Conservation (phyloP, 192 early-diverging fungal genomes). For the Endogone sp. region DNA sequence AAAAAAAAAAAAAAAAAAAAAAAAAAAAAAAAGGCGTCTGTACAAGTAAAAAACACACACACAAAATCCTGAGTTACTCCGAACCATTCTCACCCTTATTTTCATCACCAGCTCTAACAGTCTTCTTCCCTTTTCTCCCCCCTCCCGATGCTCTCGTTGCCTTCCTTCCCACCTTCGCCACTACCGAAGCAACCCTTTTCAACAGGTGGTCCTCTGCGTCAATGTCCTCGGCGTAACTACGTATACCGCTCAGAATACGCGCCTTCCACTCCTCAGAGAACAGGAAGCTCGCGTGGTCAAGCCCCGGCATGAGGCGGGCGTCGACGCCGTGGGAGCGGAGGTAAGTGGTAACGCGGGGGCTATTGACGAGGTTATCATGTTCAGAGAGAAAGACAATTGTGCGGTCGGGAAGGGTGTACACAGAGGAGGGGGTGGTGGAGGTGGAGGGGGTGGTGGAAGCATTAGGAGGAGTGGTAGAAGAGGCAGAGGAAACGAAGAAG, state of each 20-base stretch:
- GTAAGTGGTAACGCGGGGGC: conserved; percentile 30
- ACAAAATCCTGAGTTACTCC: no score
- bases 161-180: neutral
- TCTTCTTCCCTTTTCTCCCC: neutral
- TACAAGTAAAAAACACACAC: no score
- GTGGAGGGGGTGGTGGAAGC: neutral
- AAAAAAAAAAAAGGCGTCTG: no score
- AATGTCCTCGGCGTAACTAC: neutral
- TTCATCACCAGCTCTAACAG: no score
- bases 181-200: neutral
- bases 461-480: no score
- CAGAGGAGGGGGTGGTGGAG: neutral
- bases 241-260: conserved; percentile 16
- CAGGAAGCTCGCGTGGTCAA: conserved; percentile 45
- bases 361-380: conserved; percentile 37
- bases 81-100: no score
- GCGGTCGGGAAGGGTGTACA: conserved; percentile 11
- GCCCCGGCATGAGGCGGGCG: conserved; percentile 30
- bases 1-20: no score
- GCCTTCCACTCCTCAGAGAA: conserved; percentile 25
- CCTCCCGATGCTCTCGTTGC: neutral
- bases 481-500: conserved; percentile 26
- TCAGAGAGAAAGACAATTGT: conserved; percentile 42
- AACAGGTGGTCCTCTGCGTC: neutral
- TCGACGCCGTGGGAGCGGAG: conserved; percentile 31